Conservation (phyloP, 1,139 yeast genomes). For the Kodamaea plutei region DNA sequence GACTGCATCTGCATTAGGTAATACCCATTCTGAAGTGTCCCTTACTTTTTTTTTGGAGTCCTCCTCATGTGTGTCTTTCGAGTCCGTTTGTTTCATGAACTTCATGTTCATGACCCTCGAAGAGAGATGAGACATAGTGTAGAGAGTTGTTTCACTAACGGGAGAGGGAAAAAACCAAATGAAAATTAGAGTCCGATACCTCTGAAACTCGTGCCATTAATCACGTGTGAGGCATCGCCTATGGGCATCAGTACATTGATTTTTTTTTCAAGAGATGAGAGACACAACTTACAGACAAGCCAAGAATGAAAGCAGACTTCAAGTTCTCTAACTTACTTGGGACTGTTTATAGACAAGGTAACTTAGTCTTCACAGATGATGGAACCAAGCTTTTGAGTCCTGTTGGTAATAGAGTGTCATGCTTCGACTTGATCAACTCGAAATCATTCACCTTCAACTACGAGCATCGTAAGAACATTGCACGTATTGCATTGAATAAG, state of each 20-base stretch:
- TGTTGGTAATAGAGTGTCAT: slow-evolving; percentile 89
- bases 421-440: slow-evolving; percentile 81
- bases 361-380: slow-evolving; percentile 80
- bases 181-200: not conserved
- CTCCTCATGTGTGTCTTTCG: slow-evolving; percentile 27
- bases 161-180: no score
- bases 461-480: slow-evolving; percentile 85
- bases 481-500: slow-evolving; percentile 74
- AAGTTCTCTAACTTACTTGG: slow-evolving; percentile 84
- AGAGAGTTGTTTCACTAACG: no score
- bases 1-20: slow-evolving; percentile 31
- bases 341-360: slow-evolving; percentile 91
- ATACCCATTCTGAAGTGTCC: slow-evolving; percentile 62
- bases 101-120: slow-evolving; percentile 71
- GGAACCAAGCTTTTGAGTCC: slow-evolving; percentile 85
- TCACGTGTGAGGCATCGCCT: no score
- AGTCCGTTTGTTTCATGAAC: slow-evolving; percentile 43
- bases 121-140: slow-evolving; percentile 27
- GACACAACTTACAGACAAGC: slow-evolving; percentile 1
- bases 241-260: slow-evolving; percentile 3
- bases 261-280: slow-evolving; percentile 3
- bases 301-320: slow-evolving; percentile 44
- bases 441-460: slow-evolving; percentile 86
- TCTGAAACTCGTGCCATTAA: not conserved
- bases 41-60: slow-evolving; percentile 35